Conservation (phyloP, 148 eudicot species). For the Diospyros kaki region DNA sequence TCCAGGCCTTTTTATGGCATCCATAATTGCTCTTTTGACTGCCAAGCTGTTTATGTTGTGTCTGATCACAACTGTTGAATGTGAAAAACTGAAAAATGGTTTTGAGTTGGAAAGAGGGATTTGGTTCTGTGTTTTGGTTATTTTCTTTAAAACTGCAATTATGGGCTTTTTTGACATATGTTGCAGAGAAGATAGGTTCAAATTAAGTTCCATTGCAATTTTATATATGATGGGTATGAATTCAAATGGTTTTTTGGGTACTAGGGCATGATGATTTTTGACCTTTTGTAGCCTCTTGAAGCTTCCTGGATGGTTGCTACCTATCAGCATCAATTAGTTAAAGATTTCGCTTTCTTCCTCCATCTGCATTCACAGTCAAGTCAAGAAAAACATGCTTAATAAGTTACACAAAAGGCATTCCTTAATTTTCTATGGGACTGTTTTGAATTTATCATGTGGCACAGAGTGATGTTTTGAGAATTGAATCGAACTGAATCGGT, state of each 20-base stretch:
- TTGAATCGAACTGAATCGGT: no score
- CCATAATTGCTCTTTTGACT: constrained; percentile 20
- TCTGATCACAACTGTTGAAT: constrained; percentile 8
- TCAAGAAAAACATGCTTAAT: background rate
- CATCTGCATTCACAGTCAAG: background rate
- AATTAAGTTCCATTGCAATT: background rate
- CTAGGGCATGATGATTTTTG: constrained; percentile 11
- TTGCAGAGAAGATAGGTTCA: constrained; percentile 1
- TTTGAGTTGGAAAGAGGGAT: background rate
- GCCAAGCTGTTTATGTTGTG: background rate
- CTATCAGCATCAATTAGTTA: constrained; percentile 19
- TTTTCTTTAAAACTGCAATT: background rate
- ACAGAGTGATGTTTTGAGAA: background rate
- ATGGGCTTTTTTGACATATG: background rate
- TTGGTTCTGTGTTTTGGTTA: background rate
- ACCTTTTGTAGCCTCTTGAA: constrained; percentile 6
- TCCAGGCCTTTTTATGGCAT: constrained; percentile 18
- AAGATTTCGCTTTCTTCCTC: background rate
- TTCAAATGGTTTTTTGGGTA: constrained; percentile 1
- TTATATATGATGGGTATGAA: constrained; percentile 3
- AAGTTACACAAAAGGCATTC: no score
- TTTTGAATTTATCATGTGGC: background rate
- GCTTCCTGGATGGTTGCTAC: background rate
- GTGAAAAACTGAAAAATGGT: constrained; percentile 3
- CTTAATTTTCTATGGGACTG: no score